phyloP scores from a whole-genome alignment of 2,329 filamentous ascomycete genomes.

The Ceratocystis ficicola region DNA sequence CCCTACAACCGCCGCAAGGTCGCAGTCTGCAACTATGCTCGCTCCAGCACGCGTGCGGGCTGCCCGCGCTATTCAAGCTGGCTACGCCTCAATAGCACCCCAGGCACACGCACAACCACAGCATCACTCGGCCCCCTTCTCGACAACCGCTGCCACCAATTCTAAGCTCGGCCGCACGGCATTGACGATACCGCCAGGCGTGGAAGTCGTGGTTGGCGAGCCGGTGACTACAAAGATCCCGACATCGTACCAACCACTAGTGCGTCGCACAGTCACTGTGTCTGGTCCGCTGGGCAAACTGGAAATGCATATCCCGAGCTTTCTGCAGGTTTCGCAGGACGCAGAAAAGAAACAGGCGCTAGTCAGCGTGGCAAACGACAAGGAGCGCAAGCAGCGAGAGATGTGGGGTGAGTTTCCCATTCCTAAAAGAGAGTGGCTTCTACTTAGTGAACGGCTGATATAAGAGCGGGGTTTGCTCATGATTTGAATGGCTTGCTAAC shows the following conservation, averaged over 20 bases:
- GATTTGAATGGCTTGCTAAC: neutral
- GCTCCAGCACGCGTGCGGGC: constrained; percentile 14
- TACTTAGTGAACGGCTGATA: neutral
- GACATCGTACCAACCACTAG: constrained; percentile 49
- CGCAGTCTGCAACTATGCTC: constrained; percentile 10
- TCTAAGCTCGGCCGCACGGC: constrained; percentile 81
- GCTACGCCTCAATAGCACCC: neutral
- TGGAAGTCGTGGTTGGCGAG: constrained; percentile 61
- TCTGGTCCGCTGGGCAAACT: constrained; percentile 73
- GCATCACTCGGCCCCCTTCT: constrained; percentile 45
- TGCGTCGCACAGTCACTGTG: constrained; percentile 58
- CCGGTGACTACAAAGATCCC: constrained; percentile 41
- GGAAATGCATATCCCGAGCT: constrained; percentile 66
- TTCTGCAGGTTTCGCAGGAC: constrained; percentile 60
- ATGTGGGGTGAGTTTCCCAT: constrained; percentile 72
- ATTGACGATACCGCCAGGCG: constrained; percentile 70
- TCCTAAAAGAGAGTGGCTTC: neutral
- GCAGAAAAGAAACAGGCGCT: constrained; percentile 48
- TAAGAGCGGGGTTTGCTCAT: neutral
- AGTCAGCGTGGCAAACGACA: constrained; percentile 57
- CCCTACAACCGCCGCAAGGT: neutral
- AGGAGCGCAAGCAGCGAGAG: constrained; percentile 63
- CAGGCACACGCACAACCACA: constrained; percentile 54
- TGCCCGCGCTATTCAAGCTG: neutral
- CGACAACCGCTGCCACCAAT: constrained; percentile 49